Percentiles rank a stretch among this genome's conserved stretches.
These are phyloP conservation scores for Acanthamoeba healyi DNA, from an alignment of 208 protist species.

Conservation along the genomic window DNA sequence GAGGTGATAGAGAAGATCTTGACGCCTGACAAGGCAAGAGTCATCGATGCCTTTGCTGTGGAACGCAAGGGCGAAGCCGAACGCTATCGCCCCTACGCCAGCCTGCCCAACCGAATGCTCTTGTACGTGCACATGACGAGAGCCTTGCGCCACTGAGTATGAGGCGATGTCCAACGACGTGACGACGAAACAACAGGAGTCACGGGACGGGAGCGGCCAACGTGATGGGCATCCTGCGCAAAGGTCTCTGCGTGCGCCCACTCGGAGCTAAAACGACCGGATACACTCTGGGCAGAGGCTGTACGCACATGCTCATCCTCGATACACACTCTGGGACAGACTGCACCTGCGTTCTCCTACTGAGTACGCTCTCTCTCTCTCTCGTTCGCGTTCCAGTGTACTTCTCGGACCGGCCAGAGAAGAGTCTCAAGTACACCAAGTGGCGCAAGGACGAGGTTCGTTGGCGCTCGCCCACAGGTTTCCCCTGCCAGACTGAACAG, in stretches of 20 bases:
- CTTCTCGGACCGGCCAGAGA: too few species aligned
- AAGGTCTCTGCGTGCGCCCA: not conserved
- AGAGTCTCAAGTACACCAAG: too few species aligned
- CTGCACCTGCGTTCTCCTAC: too few species aligned
- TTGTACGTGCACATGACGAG: not conserved
- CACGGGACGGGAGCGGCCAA: slow-evolving; percentile 18
- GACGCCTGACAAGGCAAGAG: not conserved
- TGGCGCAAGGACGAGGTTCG: too few species aligned
- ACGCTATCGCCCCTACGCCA: not conserved
- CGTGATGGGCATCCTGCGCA: slow-evolving; percentile 40
- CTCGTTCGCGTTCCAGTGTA: too few species aligned
- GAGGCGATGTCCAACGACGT: not conserved
- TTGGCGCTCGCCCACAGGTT: too few species aligned
- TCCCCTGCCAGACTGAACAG: too few species aligned
- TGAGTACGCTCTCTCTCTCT: too few species aligned
- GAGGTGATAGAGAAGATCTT: not conserved
- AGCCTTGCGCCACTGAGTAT: too few species aligned
- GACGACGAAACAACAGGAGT: not conserved
- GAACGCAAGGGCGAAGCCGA: slow-evolving; percentile 19
- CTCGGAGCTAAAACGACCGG: not conserved
- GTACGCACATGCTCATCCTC: too few species aligned
- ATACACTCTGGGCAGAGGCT: not conserved
- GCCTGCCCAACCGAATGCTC: slow-evolving; percentile 1
- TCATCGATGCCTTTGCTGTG: slow-evolving; percentile 22
- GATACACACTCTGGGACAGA: too few species aligned